Conservation (phyloP, 768 basidiomycete species). For the Mycena vitilis region DNA sequence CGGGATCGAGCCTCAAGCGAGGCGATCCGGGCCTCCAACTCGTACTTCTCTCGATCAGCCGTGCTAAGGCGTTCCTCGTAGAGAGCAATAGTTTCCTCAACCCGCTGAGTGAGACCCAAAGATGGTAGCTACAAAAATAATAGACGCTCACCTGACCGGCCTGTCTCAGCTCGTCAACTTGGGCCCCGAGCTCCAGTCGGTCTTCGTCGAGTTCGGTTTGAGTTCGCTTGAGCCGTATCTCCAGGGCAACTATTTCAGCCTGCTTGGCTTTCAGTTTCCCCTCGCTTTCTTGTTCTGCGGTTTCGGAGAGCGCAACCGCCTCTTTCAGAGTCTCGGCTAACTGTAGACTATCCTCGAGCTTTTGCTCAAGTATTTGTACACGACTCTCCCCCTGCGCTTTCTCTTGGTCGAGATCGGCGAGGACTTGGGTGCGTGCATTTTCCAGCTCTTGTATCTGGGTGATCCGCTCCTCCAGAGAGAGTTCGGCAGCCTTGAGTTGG, state of each 20-base stretch:
- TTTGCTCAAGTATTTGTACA: constrained; percentile 42
- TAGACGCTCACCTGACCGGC: constrained; percentile 81
- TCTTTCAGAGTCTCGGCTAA: constrained; percentile 63
- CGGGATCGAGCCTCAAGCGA: constrained; percentile 62
- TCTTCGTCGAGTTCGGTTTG: constrained; percentile 59
- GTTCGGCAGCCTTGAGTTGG: constrained; percentile 54
- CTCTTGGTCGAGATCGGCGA: constrained; percentile 58
- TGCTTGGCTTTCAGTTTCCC: constrained; percentile 67
- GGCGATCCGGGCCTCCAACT: constrained; percentile 75
- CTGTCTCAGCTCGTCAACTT: constrained; percentile 86
- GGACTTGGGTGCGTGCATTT: constrained; percentile 50
- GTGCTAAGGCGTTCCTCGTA: constrained; percentile 90
- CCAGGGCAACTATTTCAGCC: constrained; percentile 68
- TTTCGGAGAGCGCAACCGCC: constrained; percentile 63
- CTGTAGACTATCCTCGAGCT: constrained; percentile 54
- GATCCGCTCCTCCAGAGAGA: constrained; percentile 56
- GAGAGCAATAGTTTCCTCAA: constrained; percentile 91
- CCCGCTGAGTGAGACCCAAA: constrained; percentile 19
- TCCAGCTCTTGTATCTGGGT: constrained; percentile 61
- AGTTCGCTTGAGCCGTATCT: constrained; percentile 47
- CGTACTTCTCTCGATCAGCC: constrained; percentile 78
- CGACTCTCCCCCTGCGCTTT: constrained; percentile 58
- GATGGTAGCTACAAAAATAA: constrained; percentile 8
- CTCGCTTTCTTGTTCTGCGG: constrained; percentile 60
- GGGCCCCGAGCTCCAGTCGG: constrained; percentile 71